phyloP scores from a whole-genome alignment of 148 eudicot genomes.

The Fallopia convolvulus region DNA sequence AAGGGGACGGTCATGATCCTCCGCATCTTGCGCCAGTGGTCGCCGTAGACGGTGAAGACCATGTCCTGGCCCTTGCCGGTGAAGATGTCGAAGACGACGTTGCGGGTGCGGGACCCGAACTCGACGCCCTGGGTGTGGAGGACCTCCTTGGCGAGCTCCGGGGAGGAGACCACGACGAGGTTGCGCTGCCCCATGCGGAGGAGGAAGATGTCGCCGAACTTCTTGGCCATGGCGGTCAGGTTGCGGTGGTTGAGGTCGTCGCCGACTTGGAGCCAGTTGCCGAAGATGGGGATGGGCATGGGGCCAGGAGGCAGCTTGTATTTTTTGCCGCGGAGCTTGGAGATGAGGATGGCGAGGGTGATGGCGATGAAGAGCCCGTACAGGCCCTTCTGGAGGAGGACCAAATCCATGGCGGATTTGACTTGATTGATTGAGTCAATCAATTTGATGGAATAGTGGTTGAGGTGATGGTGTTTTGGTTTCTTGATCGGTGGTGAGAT shows the following conservation, averaged over 20 bases:
- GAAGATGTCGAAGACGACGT: constrained; percentile 52
- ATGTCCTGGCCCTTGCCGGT: constrained; percentile 50
- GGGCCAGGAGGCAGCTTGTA: constrained; percentile 34
- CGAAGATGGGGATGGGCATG: constrained; percentile 30
- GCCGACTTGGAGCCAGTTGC: constrained; percentile 54
- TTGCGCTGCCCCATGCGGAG: constrained; percentile 36
- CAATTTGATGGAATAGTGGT: background rate
- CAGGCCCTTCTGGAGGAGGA: constrained; percentile 9
- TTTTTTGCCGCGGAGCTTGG: constrained; percentile 8
- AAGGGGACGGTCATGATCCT: constrained; percentile 50
- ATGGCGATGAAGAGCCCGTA: constrained; percentile 3
- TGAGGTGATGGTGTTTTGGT: background rate
- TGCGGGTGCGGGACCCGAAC: constrained; percentile 47
- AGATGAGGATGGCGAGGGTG: background rate
- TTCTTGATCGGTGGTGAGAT: background rate
- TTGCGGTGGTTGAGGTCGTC: constrained; percentile 43
- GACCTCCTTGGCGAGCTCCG: constrained; percentile 36
- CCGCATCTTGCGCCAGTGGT: constrained; percentile 54
- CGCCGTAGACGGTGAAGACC: constrained; percentile 47
- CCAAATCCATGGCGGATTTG: background rate
- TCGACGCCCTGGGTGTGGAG: constrained; percentile 49
- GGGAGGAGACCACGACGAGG: constrained; percentile 40
- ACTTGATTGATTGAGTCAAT: too few species aligned
- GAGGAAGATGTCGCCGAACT: constrained; percentile 32
- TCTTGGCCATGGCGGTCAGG: constrained; percentile 26